Evolutionary conservation across 2,329 filamentous ascomycete genomes (phyloP).

Genomic region (Pseudofabraea citricarpa): DNA sequence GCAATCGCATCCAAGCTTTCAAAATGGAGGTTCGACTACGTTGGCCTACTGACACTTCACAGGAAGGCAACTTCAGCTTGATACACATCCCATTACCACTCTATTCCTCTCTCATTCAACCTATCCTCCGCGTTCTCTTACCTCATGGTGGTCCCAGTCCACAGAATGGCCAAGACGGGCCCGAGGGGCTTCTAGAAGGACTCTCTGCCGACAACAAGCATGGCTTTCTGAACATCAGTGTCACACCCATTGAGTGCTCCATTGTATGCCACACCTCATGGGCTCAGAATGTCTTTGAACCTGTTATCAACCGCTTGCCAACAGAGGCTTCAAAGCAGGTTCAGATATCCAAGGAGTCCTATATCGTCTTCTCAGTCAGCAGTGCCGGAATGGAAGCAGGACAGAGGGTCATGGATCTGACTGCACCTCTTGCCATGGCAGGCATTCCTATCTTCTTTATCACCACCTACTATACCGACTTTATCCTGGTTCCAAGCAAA

Average conservation of each 20-base stretch:
- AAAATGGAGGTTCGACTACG: too few species aligned
- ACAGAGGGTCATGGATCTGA: constrained; percentile 85
- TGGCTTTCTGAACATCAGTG: constrained; percentile 86
- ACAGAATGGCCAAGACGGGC: constrained; percentile 28
- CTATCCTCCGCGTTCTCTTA: constrained; percentile 80
- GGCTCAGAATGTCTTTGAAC: constrained; percentile 70
- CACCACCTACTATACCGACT: constrained; percentile 96
- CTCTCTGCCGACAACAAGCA: constrained; percentile 53
- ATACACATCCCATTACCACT: constrained; percentile 84
- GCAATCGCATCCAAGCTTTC: too few species aligned
- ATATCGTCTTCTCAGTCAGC: constrained; percentile 84
- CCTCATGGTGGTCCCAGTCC: constrained; percentile 45
- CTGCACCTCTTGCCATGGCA: constrained; percentile 82
- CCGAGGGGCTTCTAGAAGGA: constrained; percentile 36
- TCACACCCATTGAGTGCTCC: constrained; percentile 89
- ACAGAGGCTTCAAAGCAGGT: constrained; percentile 47
- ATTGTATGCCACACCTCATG: constrained; percentile 79
- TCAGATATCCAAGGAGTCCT: constrained; percentile 76
- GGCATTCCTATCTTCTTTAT: constrained; percentile 98
- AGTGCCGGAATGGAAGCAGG: constrained; percentile 88
- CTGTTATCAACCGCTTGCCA: constrained; percentile 62
- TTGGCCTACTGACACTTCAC: constrained; percentile 24
- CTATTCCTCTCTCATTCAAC: constrained; percentile 74
- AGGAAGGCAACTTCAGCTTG: constrained; percentile 84
- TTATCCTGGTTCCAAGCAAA: constrained; percentile 81